Evolutionary conservation across 805 yeast genomes (phyloP).

Genomic region (Candida pseudofarinosa): DNA sequence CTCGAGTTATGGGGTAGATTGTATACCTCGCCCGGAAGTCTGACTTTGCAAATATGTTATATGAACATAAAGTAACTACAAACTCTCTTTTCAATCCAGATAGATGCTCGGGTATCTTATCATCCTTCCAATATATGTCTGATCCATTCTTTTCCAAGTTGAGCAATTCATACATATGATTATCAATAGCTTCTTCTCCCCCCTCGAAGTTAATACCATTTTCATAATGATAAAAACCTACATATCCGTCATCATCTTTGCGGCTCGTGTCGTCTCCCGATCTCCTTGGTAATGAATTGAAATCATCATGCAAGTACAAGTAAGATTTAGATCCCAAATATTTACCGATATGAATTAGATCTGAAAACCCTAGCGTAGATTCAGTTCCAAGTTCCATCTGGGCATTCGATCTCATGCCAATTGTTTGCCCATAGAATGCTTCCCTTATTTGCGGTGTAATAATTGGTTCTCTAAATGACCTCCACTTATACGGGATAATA

Average conservation of each 20-base stretch:
- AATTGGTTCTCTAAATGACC: not conserved
- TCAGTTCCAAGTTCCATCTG: constrained; percentile 13
- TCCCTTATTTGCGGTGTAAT: constrained; percentile 24
- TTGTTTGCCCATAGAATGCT: constrained; percentile 22
- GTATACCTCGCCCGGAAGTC: constrained; percentile 69
- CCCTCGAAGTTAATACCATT: constrained; percentile 27
- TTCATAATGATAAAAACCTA: constrained; percentile 36
- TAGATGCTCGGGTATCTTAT: constrained; percentile 3
- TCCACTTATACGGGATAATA: not conserved
- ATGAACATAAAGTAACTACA: constrained; percentile 58
- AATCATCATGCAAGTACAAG: constrained; percentile 24
- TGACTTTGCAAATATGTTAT: constrained; percentile 66
- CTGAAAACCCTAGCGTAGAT: constrained; percentile 30
- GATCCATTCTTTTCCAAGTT: constrained; percentile 20
- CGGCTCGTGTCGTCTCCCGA: constrained; percentile 3
- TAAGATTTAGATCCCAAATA: constrained; percentile 28
- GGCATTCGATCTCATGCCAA: constrained; percentile 22
- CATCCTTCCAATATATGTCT: constrained; percentile 16
- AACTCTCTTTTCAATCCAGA: constrained; percentile 13
- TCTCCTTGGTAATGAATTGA: constrained; percentile 10
- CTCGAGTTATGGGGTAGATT: constrained; percentile 19
- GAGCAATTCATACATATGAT: constrained; percentile 21
- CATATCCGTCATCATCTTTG: constrained; percentile 35
- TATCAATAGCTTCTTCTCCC: constrained; percentile 23
- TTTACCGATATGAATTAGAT: constrained; percentile 36